Base-by-base conservation (phyloP, 176 grass and related monocot species). In the Musa beccarii region DNA sequence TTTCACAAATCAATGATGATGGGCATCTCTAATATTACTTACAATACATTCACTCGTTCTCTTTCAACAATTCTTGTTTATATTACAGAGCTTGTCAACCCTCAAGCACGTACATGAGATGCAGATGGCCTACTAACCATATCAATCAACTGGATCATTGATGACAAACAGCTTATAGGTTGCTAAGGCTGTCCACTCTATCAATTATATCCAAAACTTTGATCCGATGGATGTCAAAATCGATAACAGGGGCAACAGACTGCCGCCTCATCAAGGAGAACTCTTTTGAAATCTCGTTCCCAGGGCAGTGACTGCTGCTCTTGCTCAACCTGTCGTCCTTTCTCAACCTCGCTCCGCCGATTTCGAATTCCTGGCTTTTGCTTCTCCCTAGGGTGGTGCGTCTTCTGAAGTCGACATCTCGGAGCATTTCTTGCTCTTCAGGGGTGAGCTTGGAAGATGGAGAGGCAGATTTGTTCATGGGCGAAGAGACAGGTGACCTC, bases 251-350 rank as follows among this genome's bases (percentile, higher is more conserved):
- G 1, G 71, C 73, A 9, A 75, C 49, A 0, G 75, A 26, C 2
- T 68, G 54, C 3, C 43, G 29, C 49, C 53, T 43, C 21, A 54
- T 21, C 0, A 1, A 6, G 22, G 66, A 70, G 9, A 14, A 59
- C 17, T 69, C 26, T 3, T 50, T 29, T 20, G 2, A 59, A n/a
- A 43, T 23, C 69, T 25, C 54, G 9, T 51, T 78, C 12, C 50
- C 15, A 34, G 23, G 69, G 0, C 54, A 82, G 24, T 80, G 23
- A 43, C 28, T 78, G 20, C 77, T 68, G 70, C 89, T 91, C 73
- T 81, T 91, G 74, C 89, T 91, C 51, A 87, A 79, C 85, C 83
- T 54, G 74, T 87, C 89, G 52, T 87, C 64, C 80, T 59, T 87
- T 62, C 17, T 76, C 79, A 91, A 61, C 17, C 63, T 68, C 2